phyloP scores from a whole-genome alignment of 2,329 filamentous ascomycete genomes.

The Ramichloridium luteum region DNA sequence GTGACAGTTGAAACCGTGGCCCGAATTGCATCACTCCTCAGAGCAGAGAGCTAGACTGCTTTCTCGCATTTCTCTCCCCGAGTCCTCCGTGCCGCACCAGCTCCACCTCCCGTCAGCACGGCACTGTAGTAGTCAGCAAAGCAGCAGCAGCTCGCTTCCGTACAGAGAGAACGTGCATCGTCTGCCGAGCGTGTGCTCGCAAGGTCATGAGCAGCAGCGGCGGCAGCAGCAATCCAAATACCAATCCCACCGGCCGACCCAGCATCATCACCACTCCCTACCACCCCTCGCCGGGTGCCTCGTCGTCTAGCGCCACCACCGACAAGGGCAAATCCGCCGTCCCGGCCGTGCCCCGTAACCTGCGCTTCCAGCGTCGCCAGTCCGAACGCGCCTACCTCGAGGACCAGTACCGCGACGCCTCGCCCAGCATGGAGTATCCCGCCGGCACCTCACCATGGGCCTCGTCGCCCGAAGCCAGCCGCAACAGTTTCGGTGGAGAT shows the following conservation, averaged over 20 bases:
- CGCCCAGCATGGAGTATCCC: conserved; percentile 52
- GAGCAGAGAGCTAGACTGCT: too few relatives aligned
- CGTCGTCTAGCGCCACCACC: conserved; percentile 4
- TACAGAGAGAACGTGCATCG: too few relatives aligned
- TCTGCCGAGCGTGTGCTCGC: background rate
- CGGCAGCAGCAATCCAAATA: background rate
- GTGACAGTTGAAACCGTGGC: too few relatives aligned
- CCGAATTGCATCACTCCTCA: too few relatives aligned
- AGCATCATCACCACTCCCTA: background rate
- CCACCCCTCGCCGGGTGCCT: conserved; percentile 2
- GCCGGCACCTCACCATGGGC: conserved; percentile 52
- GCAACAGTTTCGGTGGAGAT: conserved; percentile 33
- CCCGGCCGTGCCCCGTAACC: conserved; percentile 11
- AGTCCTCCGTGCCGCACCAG: too few relatives aligned
- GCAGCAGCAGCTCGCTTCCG: too few relatives aligned
- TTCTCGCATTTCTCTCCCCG: too few relatives aligned
- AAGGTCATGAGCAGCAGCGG: conserved; percentile 1
- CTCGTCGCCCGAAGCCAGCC: conserved; percentile 43
- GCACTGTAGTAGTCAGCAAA: too few relatives aligned
- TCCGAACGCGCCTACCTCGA: conserved; percentile 25
- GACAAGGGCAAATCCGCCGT: conserved; percentile 14
- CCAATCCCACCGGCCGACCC: background rate
- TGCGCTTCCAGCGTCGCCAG: conserved; percentile 26
- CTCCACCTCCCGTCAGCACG: too few relatives aligned
- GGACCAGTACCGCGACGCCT: conserved; percentile 19